phyloP scores from a whole-genome alignment of 2,329 filamentous ascomycete genomes.

The Shiraia sp. region DNA sequence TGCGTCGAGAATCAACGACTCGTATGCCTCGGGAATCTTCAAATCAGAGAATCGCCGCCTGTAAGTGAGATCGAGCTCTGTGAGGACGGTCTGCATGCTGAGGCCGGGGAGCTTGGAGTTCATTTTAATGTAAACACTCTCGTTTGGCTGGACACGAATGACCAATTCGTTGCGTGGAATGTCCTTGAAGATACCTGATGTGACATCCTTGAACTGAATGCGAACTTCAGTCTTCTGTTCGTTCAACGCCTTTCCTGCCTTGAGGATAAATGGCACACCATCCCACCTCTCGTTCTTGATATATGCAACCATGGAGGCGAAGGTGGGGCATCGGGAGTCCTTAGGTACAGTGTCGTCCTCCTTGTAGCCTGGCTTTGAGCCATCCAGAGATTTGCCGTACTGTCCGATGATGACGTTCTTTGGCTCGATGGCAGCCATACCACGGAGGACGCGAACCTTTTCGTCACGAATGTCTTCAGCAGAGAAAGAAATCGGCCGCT shows the following conservation, averaged over 20 bases:
- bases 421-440: slow-evolving; percentile 91
- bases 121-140: slow-evolving; percentile 99
- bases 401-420: slow-evolving; percentile 99
- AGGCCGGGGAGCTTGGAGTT: slow-evolving; percentile 98
- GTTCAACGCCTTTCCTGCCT: slow-evolving; percentile 97
- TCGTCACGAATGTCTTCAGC: slow-evolving; percentile 98
- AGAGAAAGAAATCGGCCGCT: slow-evolving; percentile 96
- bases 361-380: slow-evolving; percentile 96
- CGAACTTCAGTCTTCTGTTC: slow-evolving; percentile 99
- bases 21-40: slow-evolving; percentile 99
- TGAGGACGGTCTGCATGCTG: slow-evolving; percentile 99
- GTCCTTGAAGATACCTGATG: slow-evolving; percentile 99
- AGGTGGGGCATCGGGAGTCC: slow-evolving; percentile 95
- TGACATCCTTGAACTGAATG: slow-evolving; percentile 99
- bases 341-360: slow-evolving; percentile 98
- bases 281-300: slow-evolving; percentile 99
- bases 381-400: slow-evolving; percentile 94
- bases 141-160: slow-evolving; percentile 98
- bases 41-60: slow-evolving; percentile 97
- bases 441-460: slow-evolving; percentile 93
- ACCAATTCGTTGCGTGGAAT: slow-evolving; percentile 99
- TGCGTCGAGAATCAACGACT: slow-evolving; percentile 94
- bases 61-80: slow-evolving; percentile 97
- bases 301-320: slow-evolving; percentile 94
- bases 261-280: slow-evolving; percentile 98